Conservation (phyloP, 345 rosid species). For the Eucalyptus regnans region DNA sequence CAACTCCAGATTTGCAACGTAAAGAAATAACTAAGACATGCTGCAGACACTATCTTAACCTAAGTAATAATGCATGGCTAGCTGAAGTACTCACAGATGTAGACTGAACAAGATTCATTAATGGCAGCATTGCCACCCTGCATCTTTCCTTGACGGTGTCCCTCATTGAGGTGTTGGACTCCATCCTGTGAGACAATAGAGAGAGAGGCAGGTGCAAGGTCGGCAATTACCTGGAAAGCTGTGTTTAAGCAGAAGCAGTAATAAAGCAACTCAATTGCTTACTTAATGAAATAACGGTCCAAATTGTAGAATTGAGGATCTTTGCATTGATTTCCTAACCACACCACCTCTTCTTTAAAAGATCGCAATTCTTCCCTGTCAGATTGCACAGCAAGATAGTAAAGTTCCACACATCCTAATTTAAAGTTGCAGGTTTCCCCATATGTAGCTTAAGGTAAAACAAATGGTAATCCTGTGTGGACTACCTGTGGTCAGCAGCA, state of each 20-base stretch:
- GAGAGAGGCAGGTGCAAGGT: neutral
- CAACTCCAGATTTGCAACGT: too few species aligned
- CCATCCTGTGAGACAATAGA: conserved; percentile 43
- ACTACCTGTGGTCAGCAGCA: conserved; percentile 78
- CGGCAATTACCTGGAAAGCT: neutral
- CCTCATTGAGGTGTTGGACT: conserved; percentile 14
- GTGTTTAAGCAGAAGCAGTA: neutral
- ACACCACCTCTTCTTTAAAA: conserved; percentile 83
- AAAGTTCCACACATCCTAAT: neutral
- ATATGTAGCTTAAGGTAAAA: neutral
- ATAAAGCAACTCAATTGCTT: conserved; percentile 12
- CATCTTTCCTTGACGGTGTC: conserved; percentile 52
- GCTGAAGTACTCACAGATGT: conserved; percentile 63
- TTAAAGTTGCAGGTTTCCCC: neutral
- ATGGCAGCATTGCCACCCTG: conserved; percentile 45
- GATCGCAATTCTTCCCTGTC: conserved; percentile 74
- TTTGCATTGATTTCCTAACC: conserved; percentile 91
- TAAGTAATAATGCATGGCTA: neutral
- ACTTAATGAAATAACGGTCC: conserved; percentile 54
- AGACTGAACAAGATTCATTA: conserved; percentile 64
- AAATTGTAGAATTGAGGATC: conserved; percentile 92
- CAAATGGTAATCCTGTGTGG: neutral
- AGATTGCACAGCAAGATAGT: neutral
- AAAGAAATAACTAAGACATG: neutral
- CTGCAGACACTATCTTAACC: neutral